Conservation (phyloP, 495 filamentous ascomycete genomes). For the Pseudomonodictys pantanalensis region DNA sequence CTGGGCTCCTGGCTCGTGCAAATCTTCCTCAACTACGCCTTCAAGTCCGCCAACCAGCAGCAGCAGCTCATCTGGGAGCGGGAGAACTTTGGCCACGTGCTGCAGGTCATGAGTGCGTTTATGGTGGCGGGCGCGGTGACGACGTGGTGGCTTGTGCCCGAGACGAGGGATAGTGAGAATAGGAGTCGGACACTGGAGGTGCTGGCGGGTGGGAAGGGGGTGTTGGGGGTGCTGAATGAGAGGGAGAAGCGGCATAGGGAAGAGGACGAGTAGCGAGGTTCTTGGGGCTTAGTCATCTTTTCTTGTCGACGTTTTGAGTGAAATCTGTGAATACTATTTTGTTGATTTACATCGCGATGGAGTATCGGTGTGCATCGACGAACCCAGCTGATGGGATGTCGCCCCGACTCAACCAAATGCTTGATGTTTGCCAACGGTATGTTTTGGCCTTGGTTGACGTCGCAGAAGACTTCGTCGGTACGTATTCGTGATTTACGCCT, state of each 20-base stretch:
- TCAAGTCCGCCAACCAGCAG: slow-evolving; percentile 1
- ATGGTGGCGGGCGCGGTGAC: slow-evolving; percentile 27
- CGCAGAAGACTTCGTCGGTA: too few species aligned
- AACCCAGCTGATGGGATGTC: too few species aligned
- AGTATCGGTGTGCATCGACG: too few species aligned
- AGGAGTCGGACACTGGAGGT: slow-evolving; percentile 24
- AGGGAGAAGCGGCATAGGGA: slow-evolving; percentile 10
- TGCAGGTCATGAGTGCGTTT: slow-evolving; percentile 27
- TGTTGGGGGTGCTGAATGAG: slow-evolving; percentile 20
- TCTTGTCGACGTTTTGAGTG: too few species aligned
- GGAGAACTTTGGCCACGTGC: slow-evolving; percentile 19
- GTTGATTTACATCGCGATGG: too few species aligned
- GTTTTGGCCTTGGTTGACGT: too few species aligned
- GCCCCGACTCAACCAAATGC: too few species aligned
- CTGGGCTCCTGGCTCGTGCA: slow-evolving; percentile 28
- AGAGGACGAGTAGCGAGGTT: slow-evolving; percentile 8
- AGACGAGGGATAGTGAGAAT: slow-evolving; percentile 26
- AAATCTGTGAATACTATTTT: too few species aligned
- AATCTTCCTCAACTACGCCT: slow-evolving; percentile 24
- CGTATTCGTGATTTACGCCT: too few species aligned
- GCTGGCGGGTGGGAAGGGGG: slow-evolving; percentile 14
- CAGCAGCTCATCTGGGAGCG: slow-evolving; percentile 11
- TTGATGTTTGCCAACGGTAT: too few species aligned
- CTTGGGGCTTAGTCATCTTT: too few species aligned
- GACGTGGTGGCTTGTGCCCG: slow-evolving; percentile 25